Conservation (phyloP, 495 filamentous ascomycete species). For the Penicillium parvum region DNA sequence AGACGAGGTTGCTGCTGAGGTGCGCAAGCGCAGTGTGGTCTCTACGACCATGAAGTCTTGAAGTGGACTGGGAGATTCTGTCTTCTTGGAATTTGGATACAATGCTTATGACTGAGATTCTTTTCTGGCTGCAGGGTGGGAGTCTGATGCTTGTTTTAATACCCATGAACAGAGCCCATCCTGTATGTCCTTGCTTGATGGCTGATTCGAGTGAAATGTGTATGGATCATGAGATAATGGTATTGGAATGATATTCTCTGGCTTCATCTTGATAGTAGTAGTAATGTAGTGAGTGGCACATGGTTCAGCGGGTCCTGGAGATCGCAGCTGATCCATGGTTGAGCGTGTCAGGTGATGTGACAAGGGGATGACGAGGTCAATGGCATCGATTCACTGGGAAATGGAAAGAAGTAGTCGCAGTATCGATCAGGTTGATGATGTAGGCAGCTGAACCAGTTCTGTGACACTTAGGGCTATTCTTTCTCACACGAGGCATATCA, state of each 20-base stretch:
- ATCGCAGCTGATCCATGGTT: conserved; percentile 13
- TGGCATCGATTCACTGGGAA: not conserved
- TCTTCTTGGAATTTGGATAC: not conserved
- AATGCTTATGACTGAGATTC: not conserved
- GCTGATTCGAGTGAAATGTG: too few species aligned
- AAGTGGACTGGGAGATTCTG: not conserved
- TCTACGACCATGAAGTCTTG: not conserved
- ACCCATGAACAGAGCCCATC: too few species aligned
- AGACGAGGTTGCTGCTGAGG: not conserved
- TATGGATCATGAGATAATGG: too few species aligned
- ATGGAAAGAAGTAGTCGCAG: not conserved
- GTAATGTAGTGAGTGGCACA: not conserved
- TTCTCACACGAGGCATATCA: not conserved
- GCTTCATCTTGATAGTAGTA: too few species aligned
- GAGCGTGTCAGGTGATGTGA: conserved; percentile 20
- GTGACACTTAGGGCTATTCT: not conserved
- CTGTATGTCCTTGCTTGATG: too few species aligned
- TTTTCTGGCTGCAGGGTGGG: not conserved
- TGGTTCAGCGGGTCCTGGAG: not conserved
- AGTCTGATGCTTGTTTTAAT: too few species aligned
- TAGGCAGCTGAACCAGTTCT: not conserved
- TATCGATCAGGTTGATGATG: not conserved
- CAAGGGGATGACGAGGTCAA: conserved; percentile 13
- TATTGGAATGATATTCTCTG: not conserved
- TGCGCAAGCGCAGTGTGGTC: conserved; percentile 3